Evolutionary conservation across 2,329 filamentous ascomycete genomes (phyloP).

Genomic region (Colletotrichum sp.): DNA sequence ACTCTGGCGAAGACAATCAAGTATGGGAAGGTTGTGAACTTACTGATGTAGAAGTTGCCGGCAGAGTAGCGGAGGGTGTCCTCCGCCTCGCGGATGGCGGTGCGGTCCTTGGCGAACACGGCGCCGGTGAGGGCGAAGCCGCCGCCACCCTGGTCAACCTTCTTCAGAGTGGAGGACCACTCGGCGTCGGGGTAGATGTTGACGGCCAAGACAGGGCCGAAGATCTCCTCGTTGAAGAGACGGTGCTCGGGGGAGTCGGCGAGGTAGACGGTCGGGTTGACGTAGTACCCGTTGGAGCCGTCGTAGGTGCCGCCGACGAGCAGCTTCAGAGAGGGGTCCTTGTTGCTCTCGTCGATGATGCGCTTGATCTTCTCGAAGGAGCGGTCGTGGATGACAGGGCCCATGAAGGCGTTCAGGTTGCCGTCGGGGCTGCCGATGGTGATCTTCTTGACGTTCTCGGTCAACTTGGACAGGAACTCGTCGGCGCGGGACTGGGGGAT

Average conservation of each 20-base stretch:
- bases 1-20: not conserved
- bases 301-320: slow-evolving; percentile 50
- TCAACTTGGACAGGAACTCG: slow-evolving; percentile 29
- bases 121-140: slow-evolving; percentile 53
- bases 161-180: slow-evolving; percentile 38
- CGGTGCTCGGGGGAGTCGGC: slow-evolving; percentile 43
- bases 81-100: slow-evolving; percentile 54
- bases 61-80: slow-evolving; percentile 56
- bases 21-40: not conserved
- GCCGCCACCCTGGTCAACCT: slow-evolving; percentile 45
- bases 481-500: slow-evolving; percentile 52
- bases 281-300: slow-evolving; percentile 51
- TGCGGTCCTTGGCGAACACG: slow-evolving; percentile 53
- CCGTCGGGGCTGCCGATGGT: slow-evolving; percentile 34
- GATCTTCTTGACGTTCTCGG: slow-evolving; percentile 27
- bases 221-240: slow-evolving; percentile 52
- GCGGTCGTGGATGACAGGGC: slow-evolving; percentile 52
- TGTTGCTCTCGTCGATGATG: slow-evolving; percentile 49
- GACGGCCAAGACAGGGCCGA: slow-evolving; percentile 48
- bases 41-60: slow-evolving; percentile 61
- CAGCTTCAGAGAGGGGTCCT: slow-evolving; percentile 45
- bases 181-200: slow-evolving; percentile 47
- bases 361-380: slow-evolving; percentile 50
- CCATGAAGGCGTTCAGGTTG: slow-evolving; percentile 44
- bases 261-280: slow-evolving; percentile 52